Conservation (phyloP, 2,329 filamentous ascomycete species). For the Pseudocercospora crystallina region DNA sequence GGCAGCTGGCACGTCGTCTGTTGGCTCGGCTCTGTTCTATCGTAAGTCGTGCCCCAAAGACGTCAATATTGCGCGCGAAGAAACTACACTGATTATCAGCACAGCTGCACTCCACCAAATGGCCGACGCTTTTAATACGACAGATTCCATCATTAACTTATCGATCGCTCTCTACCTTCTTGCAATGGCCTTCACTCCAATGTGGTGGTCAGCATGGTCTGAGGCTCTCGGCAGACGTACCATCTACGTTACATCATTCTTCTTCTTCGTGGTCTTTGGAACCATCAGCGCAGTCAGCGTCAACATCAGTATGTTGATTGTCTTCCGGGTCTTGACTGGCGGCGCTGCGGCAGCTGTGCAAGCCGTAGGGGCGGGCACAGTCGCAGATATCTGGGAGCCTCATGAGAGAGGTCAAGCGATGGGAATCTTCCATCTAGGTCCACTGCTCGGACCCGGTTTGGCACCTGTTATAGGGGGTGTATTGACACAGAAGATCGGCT, state of each 20-base stretch:
- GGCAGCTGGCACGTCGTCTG: conserved; percentile 54
- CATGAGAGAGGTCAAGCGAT: conserved; percentile 73
- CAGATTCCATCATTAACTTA: conserved; percentile 68
- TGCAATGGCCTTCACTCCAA: conserved; percentile 72
- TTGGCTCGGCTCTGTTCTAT: conserved; percentile 1
- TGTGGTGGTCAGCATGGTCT: conserved; percentile 86
- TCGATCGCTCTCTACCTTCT: conserved; percentile 79
- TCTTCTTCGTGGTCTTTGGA: conserved; percentile 69
- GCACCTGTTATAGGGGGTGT: conserved; percentile 75
- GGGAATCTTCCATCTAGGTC: conserved; percentile 78
- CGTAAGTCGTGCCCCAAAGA: conserved; percentile 3
- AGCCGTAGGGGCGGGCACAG: conserved; percentile 77
- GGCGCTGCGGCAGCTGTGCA: conserved; percentile 77
- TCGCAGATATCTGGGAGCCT: conserved; percentile 78
- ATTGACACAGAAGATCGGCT: conserved; percentile 66
- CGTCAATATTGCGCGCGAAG: too few relatives aligned
- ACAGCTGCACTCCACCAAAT: too few relatives aligned
- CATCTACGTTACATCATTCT: conserved; percentile 74
- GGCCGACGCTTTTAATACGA: conserved; percentile 59
- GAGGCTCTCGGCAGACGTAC: conserved; percentile 70
- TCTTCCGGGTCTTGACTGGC: conserved; percentile 71
- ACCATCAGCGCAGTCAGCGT: conserved; percentile 66
- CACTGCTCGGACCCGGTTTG: conserved; percentile 69
- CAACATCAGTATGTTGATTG: conserved; percentile 72
- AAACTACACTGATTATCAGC: too few relatives aligned